phyloP scores from a whole-genome alignment of 768 basidiomycete genomes.

The Mycena latifolia region DNA sequence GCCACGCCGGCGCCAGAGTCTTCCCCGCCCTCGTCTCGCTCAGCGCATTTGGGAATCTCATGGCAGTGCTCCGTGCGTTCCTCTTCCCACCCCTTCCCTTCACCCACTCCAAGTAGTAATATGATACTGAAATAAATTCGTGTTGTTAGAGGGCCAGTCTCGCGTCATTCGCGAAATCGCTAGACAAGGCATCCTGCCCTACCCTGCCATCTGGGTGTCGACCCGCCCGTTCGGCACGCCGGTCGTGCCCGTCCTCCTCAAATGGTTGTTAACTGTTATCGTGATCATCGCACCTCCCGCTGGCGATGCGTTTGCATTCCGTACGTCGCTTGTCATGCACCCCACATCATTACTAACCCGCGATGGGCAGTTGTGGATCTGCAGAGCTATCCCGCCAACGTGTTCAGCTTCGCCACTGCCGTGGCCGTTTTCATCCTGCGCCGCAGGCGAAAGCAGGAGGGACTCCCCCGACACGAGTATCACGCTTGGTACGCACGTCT shows the following conservation, averaged over 20 bases:
- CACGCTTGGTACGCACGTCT: too few species aligned
- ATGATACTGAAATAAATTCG: constrained; percentile 45
- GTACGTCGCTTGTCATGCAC: too few species aligned
- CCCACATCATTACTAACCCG: too few species aligned
- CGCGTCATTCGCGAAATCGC: constrained; percentile 8
- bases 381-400: constrained; percentile 40
- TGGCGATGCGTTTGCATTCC: constrained; percentile 59
- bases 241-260: constrained; percentile 56
- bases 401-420: too few species aligned
- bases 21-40: constrained; percentile 54
- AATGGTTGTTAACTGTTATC: constrained; percentile 60
- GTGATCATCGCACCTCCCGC: constrained; percentile 61
- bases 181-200: constrained; percentile 66
- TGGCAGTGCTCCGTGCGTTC: constrained; percentile 56
- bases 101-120: too few species aligned
- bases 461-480: too few species aligned
- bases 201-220: constrained; percentile 61
- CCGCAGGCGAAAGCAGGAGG: too few species aligned
- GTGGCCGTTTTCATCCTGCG: too few species aligned
- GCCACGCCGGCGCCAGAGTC: constrained; percentile 47
- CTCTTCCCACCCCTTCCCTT: constrained; percentile 38
- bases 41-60: constrained; percentile 55
- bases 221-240: constrained; percentile 67
- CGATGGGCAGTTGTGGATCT: constrained; percentile 49
- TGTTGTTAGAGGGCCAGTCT: constrained; percentile 53